These are phyloP conservation scores for Pilaira anomala DNA, from an alignment of 192 early-diverging fungal genomes.

Conservation along the genomic window DNA sequence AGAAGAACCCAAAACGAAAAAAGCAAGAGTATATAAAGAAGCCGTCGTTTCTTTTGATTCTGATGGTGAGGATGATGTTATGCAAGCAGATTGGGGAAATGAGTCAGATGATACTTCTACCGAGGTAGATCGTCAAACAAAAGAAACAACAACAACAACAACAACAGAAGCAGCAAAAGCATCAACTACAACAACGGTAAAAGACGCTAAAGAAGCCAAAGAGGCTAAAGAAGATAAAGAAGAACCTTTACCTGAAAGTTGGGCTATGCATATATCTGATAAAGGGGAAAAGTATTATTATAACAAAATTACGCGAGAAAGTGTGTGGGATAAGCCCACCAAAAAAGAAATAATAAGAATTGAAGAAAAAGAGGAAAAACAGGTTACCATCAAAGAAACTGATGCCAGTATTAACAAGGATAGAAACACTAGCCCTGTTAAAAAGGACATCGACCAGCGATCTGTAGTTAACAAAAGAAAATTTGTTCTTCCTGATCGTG, in stretches of 20 bases:
- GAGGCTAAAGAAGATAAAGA: background rate
- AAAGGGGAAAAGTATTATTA: constrained; percentile 20
- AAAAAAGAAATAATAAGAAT: background rate
- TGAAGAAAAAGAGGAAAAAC: background rate
- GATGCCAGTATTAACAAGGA: background rate
- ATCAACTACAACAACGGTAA: background rate
- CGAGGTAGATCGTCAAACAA: background rate
- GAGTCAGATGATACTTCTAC: constrained; percentile 7
- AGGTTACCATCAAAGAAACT: background rate
- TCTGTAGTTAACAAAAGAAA: too few relatives aligned
- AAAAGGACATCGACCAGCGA: background rate
- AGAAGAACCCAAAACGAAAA: too few relatives aligned
- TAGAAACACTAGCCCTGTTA: background rate
- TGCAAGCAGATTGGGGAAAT: constrained; percentile 14
- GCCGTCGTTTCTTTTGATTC: background rate
- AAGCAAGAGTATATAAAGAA: background rate
- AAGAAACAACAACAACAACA: background rate
- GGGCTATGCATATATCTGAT: constrained; percentile 1
- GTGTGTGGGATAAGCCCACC: constrained; percentile 11
- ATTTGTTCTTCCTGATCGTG: too few relatives aligned
- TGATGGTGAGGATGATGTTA: constrained; percentile 7
- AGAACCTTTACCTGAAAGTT: constrained; percentile 3
- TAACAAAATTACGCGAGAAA: constrained; percentile 5
- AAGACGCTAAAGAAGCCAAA: background rate
- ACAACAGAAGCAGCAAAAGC: background rate